Base-by-base conservation (phyloP, 805 yeast genomes). In the Lachancea waltii region DNA sequence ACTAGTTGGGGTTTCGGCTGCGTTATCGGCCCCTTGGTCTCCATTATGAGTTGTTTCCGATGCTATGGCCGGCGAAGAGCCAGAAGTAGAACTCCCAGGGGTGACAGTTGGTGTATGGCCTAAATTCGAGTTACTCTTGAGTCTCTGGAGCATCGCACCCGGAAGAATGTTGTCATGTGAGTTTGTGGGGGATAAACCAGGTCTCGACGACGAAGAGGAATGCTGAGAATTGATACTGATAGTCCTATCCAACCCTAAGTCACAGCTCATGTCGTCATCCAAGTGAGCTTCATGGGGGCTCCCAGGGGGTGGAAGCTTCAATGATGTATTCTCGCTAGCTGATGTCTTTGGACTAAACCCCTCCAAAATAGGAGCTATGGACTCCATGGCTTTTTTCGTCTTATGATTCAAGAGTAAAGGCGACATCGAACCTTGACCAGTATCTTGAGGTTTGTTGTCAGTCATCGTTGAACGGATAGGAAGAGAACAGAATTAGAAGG, bases 321-420 rank as follows among this genome's bases (percentile, higher is more conserved):
- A 46, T 7, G 62, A 57, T 23, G 58, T 65, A 48, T 68, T 67
- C 47, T 69, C 75, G 35, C 70, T 64, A 3, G 75, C 68, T 0
- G 81, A 72, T 0, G 87, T 73, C 52, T 81, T 83, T 4, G 92
- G 92, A 4, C 76, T 72, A 57, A 81, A 84, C 1, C 75, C 69
- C 53, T 80, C 87, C 28, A 84, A 59, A 54, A 83, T 81, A 2
- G 94, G 92, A 1, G 90, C 90, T 30, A 83, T 76, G 0, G 85
- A 73, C 8, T 85, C 89, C 68, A 82, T 79, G 9, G 90, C 90
- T 45, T 68, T 75, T 49, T 68, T 69, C 22, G 63, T 62, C 18
- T 61, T 58, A 16, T 47, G 47, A 34, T 49, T 50, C 18, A 62
- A 44, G 13, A 48, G 54, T 25, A 61, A 41, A 2, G 67, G 67